These are phyloP conservation scores for Trametes hirsuta DNA, from an alignment of 1,284 basidiomycete genomes.

Conservation along the genomic window DNA sequence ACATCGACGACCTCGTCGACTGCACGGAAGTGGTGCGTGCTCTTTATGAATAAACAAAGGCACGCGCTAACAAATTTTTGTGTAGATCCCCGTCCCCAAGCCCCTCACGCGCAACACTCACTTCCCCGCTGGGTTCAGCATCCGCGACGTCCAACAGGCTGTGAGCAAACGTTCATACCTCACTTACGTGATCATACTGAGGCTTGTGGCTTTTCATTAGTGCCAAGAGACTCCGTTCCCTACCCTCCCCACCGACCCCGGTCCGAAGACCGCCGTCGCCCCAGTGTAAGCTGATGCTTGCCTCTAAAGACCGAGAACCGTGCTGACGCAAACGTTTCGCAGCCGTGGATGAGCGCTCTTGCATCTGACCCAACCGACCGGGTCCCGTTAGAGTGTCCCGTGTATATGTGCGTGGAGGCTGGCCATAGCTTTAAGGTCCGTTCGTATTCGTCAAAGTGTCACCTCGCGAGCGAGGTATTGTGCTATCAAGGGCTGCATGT, in stretches of 20 bases:
- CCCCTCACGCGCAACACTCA: conserved; percentile 2
- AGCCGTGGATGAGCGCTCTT: not conserved
- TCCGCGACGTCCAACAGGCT: conserved; percentile 23
- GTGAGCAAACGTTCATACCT: conserved; percentile 16
- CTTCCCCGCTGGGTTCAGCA: conserved; percentile 18
- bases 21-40: conserved; percentile 30
- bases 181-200: not conserved
- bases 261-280: conserved; percentile 32
- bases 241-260: conserved; percentile 34
- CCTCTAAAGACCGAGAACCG: too few relatives aligned
- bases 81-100: conserved; percentile 12
- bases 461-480: not conserved
- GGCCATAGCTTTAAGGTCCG: not conserved
- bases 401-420: not conserved
- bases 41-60: not conserved
- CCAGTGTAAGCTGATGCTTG: conserved; percentile 31
- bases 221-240: conserved; percentile 29
- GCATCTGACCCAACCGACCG: not conserved
- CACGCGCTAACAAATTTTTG: not conserved
- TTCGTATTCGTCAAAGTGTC: not conserved
- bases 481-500: not conserved
- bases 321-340: not conserved
- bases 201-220: not conserved
- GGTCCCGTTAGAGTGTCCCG: not conserved
- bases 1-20: conserved; percentile 23